These are phyloP conservation scores for Alternaria incomplexa DNA, from an alignment of 2,329 filamentous ascomycete species.

Conservation along the genomic window DNA sequence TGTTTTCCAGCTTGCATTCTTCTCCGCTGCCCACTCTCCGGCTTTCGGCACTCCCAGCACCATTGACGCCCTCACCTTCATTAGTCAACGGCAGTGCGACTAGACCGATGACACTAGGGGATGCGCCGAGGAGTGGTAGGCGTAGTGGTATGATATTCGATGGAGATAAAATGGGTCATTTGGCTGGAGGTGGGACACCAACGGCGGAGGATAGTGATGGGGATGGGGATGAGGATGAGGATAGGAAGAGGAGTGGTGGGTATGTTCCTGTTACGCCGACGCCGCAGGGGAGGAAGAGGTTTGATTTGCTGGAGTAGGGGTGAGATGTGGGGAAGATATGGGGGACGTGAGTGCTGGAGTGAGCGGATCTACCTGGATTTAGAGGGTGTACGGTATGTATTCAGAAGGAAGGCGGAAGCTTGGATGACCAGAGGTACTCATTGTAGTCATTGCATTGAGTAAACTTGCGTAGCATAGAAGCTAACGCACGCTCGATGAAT, in stretches of 20 bases:
- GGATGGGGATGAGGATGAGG: not conserved
- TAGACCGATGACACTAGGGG: not conserved
- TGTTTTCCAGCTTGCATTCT: not conserved
- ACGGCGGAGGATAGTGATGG: not conserved
- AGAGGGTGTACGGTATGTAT: not conserved
- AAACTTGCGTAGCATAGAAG: not conserved
- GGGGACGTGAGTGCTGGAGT: not conserved
- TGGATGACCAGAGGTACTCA: accelerated
- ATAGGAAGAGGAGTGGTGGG: not conserved
- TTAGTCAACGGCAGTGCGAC: not conserved
- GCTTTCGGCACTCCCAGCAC: not conserved
- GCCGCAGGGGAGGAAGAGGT: not conserved
- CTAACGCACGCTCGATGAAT: not conserved
- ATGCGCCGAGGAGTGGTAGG: not conserved
- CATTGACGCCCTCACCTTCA: not conserved
- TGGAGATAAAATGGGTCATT: not conserved
- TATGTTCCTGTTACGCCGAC: not conserved
- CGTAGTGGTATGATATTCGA: slow-evolving; percentile 7
- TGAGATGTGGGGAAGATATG: not conserved
- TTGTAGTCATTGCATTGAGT: not conserved
- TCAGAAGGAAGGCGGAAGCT: not conserved
- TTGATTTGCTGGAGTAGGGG: not conserved
- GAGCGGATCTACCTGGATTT: not conserved
- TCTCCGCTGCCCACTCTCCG: not conserved
- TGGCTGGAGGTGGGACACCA: not conserved